phyloP scores from a whole-genome alignment of 139 green algal species.

The Chlorella sp. region DNA sequence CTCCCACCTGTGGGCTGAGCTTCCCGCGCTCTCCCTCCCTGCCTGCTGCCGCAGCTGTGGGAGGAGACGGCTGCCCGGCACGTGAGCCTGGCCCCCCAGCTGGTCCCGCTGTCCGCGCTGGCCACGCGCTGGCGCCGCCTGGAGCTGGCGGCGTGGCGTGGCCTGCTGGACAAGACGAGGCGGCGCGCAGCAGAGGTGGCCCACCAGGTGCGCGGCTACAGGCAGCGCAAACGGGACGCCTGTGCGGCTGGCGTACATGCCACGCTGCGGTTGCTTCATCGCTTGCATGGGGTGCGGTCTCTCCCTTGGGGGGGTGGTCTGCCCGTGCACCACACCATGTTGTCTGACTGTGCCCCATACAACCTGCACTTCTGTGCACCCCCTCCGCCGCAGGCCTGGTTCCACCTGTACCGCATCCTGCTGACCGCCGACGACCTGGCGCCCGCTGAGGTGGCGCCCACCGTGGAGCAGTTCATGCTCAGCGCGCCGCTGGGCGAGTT shows the following conservation, averaged over 20 bases:
- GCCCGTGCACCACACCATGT: too few species aligned
- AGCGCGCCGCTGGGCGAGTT: slow-evolving; percentile 90
- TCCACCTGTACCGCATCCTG: slow-evolving; percentile 89
- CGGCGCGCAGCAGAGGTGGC: neutral
- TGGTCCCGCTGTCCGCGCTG: slow-evolving; percentile 69
- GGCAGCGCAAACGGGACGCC: too few species aligned
- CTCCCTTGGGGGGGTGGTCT: too few species aligned
- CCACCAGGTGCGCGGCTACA: slow-evolving; percentile 11
- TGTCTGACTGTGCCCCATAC: neutral
- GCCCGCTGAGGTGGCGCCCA: slow-evolving; percentile 35
- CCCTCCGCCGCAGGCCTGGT: slow-evolving; percentile 73
- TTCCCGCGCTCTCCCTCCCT: neutral
- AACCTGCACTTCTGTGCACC: neutral
- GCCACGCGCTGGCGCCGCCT: slow-evolving; percentile 88
- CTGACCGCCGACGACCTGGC: slow-evolving; percentile 27
- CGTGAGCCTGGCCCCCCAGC: slow-evolving; percentile 79
- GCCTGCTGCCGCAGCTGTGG: slow-evolving; percentile 75
- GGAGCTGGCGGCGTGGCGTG: slow-evolving; percentile 89
- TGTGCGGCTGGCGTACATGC: too few species aligned
- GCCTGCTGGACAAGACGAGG: slow-evolving; percentile 59
- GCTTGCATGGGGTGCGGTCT: too few species aligned
- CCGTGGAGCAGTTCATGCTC: slow-evolving; percentile 90
- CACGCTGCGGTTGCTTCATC: too few species aligned
- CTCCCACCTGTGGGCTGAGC: too few species aligned
- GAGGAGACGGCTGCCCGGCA: slow-evolving; percentile 92